These are phyloP conservation scores for Ensete ventricosum DNA, from an alignment of 176 grass and related monocot genomes.

Conservation along the genomic window DNA sequence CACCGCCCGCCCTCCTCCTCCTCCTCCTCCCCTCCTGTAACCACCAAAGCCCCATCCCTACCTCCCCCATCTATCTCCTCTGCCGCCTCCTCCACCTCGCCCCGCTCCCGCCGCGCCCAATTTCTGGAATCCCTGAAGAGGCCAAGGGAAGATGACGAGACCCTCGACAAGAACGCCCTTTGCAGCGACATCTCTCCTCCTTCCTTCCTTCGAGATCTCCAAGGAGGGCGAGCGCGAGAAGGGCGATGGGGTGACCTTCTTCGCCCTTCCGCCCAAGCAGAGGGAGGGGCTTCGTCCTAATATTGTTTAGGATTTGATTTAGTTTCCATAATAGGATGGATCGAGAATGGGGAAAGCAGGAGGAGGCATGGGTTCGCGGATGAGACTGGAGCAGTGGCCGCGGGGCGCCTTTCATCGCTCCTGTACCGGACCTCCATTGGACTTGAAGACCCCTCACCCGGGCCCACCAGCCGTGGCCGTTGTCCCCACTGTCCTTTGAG, in stretches of 20 bases:
- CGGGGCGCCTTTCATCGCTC: no score
- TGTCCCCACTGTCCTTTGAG: no score
- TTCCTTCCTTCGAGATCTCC: neutral
- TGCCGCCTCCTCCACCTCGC: slow-evolving; percentile 19
- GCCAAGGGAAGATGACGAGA: neutral
- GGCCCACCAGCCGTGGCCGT: no score
- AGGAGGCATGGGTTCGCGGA: no score
- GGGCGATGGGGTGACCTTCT: neutral
- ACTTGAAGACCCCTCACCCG: no score
- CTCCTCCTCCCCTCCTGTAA: neutral
- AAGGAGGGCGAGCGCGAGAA: neutral
- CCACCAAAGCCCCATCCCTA: slow-evolving; percentile 26
- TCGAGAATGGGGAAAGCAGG: no score
- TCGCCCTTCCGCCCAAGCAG: neutral
- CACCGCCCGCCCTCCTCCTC: slow-evolving; percentile 61
- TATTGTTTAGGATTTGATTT: neutral
- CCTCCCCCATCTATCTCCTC: slow-evolving; percentile 12
- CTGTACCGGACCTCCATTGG: no score
- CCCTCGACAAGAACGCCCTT: neutral
- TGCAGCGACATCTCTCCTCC: neutral
- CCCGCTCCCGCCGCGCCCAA: slow-evolving; percentile 13
- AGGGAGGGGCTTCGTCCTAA: neutral
- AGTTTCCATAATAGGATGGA: neutral
- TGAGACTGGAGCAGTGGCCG: no score
- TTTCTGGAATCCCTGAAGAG: neutral